Percentiles rank a stretch among this genome's conserved stretches.
Conservation (phyloP, 2,329 filamentous ascomycete species). For the Fusarium austroafricanum region DNA sequence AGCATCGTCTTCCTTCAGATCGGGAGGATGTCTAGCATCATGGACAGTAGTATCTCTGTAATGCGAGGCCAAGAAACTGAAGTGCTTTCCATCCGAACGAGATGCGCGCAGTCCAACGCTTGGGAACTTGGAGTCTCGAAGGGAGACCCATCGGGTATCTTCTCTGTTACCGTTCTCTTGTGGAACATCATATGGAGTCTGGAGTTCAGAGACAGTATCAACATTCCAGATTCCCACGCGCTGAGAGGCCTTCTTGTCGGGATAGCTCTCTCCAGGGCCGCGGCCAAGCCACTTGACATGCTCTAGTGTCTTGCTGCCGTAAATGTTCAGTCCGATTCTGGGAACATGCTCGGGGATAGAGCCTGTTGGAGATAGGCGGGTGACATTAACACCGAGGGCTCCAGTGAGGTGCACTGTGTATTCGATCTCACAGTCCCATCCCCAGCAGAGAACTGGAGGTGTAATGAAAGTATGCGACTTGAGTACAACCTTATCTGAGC, state of each 20-base stretch:
- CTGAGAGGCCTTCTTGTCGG: conserved; percentile 70
- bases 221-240: conserved; percentile 61
- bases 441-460: conserved; percentile 72
- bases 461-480: conserved; percentile 66
- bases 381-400: conserved; percentile 58
- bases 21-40: conserved; percentile 71
- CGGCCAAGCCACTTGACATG: conserved; percentile 69
- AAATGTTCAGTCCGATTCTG: conserved; percentile 69
- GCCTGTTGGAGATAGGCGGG: conserved; percentile 58
- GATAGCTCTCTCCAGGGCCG: conserved; percentile 73
- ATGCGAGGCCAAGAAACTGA: conserved; percentile 68
- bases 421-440: conserved; percentile 59
- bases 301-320: conserved; percentile 60
- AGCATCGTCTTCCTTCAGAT: conserved; percentile 65
- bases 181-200: conserved; percentile 72
- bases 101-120: conserved; percentile 37
- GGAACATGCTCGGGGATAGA: conserved; percentile 67
- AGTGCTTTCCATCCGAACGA: conserved; percentile 34
- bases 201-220: conserved; percentile 60
- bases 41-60: conserved; percentile 66
- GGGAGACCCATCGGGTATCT: conserved; percentile 67
- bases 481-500: conserved; percentile 60
- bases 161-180: conserved; percentile 76
- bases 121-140: conserved; percentile 41
- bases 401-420: conserved; percentile 64